A percentile compares a stretch with the other conserved stretches of the same genome.
phyloP scores from a whole-genome alignment of 2,329 filamentous ascomycete species.

The Colletotrichum cuscutae region DNA sequence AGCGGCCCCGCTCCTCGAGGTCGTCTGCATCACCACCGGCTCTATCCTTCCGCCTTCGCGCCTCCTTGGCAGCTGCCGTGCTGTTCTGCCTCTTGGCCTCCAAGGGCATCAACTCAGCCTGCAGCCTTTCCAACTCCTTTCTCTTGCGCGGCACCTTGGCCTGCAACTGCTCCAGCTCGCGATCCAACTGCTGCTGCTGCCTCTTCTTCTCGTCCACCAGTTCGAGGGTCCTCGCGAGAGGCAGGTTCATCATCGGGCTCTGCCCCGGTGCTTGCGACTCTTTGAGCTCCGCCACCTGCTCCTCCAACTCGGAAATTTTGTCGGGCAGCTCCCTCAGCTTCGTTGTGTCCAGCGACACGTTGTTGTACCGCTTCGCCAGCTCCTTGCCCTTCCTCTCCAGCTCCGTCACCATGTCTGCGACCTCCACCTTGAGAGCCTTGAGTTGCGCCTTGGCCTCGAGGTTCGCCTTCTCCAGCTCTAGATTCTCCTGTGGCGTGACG shows the following conservation, averaged over 20 bases:
- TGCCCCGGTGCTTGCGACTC: slow-evolving; percentile 48
- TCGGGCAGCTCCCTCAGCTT: slow-evolving; percentile 62
- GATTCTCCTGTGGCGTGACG: slow-evolving; percentile 84
- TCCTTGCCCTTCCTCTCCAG: slow-evolving; percentile 74
- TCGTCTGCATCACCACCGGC: slow-evolving; percentile 77
- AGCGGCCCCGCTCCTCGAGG: slow-evolving; percentile 78
- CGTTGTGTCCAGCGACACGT: slow-evolving; percentile 58
- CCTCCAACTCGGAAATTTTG: slow-evolving; percentile 60
- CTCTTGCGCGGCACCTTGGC: slow-evolving; percentile 72
- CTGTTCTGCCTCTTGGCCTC: slow-evolving; percentile 74
- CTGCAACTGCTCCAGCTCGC: slow-evolving; percentile 71
- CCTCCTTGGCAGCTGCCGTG: slow-evolving; percentile 76
- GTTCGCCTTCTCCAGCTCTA: slow-evolving; percentile 76
- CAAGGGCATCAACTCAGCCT: slow-evolving; percentile 74
- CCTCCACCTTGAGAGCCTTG: slow-evolving; percentile 83
- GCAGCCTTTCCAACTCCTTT: slow-evolving; percentile 74
- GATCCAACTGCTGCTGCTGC: slow-evolving; percentile 66
- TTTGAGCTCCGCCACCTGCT: slow-evolving; percentile 57
- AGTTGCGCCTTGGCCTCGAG: slow-evolving; percentile 78
- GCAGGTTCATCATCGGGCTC: slow-evolving; percentile 62
- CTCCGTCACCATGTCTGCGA: slow-evolving; percentile 76
- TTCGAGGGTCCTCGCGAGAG: slow-evolving; percentile 66
- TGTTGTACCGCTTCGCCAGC: slow-evolving; percentile 65
- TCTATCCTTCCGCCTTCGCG: slow-evolving; percentile 73
- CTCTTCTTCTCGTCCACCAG: slow-evolving; percentile 62